A percentile compares a stretch with the other conserved stretches of the same genome.
Conservation (phyloP, 208 protist species). For the Herpetomonas samuelpessoai region DNA sequence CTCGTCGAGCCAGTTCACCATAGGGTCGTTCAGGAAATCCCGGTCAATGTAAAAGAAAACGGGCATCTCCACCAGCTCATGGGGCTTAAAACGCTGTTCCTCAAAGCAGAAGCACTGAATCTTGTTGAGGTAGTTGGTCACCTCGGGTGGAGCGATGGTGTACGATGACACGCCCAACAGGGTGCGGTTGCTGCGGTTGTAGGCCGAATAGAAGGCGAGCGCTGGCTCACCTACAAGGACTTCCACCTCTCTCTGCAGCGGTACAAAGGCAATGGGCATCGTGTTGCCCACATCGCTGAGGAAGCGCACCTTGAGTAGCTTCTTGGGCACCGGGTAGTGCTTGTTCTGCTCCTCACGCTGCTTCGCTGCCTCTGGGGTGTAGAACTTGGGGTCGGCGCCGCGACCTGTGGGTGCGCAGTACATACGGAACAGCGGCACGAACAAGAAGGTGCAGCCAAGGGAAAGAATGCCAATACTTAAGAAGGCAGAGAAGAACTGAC, state of each 20-base stretch:
- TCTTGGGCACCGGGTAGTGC: slow-evolving; percentile 69
- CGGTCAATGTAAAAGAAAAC: slow-evolving; percentile 97
- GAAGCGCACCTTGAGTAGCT: slow-evolving; percentile 83
- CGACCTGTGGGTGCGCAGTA: slow-evolving; percentile 84
- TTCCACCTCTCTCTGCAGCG: slow-evolving; percentile 87
- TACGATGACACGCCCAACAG: slow-evolving; percentile 89
- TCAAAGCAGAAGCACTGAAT: slow-evolving; percentile 98
- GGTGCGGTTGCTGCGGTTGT: slow-evolving; percentile 87
- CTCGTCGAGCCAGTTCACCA: slow-evolving; percentile 85
- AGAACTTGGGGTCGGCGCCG: slow-evolving; percentile 82
- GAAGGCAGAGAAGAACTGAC: slow-evolving; percentile 85
- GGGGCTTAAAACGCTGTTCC: slow-evolving; percentile 94
- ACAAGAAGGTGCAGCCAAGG: slow-evolving; percentile 85
- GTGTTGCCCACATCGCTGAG: slow-evolving; percentile 85
- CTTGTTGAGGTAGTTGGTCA: slow-evolving; percentile 96
- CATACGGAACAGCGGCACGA: slow-evolving; percentile 87
- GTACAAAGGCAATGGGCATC: slow-evolving; percentile 91
- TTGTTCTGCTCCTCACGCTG: slow-evolving; percentile 67
- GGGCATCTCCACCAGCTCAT: slow-evolving; percentile 96
- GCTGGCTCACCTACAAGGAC: slow-evolving; percentile 88
- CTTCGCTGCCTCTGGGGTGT: slow-evolving; percentile 66
- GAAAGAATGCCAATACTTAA: slow-evolving; percentile 73
- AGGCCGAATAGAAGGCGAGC: slow-evolving; percentile 88
- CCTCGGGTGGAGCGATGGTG: slow-evolving; percentile 86
- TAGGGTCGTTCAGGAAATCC: slow-evolving; percentile 90